Conservation (phyloP, 1,284 basidiomycete genomes). For the Moniliella sp. region DNA sequence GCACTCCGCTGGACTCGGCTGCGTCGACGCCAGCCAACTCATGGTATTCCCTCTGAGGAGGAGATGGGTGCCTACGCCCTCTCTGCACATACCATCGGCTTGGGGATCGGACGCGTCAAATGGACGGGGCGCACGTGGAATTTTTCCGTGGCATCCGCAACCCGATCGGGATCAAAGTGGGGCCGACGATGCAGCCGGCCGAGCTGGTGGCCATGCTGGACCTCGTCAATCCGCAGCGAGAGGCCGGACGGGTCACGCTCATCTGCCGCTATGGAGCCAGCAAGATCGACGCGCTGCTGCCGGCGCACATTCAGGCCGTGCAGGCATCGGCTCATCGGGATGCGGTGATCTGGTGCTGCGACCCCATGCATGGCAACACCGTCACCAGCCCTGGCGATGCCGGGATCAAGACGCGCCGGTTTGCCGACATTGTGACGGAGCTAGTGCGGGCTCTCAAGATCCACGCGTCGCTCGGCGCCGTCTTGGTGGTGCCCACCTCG, state of each 20-base stretch:
- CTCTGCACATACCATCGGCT: constrained; percentile 91
- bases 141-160: constrained; percentile 59
- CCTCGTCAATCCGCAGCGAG: constrained; percentile 57
- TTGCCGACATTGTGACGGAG: constrained; percentile 72
- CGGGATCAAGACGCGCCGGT: constrained; percentile 49
- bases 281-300: constrained; percentile 49
- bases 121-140: constrained; percentile 84
- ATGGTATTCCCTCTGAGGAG: no score
- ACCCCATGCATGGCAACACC: constrained; percentile 81
- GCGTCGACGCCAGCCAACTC: no score
- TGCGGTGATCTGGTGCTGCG: constrained; percentile 76
- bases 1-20: no score
- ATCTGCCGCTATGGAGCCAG: constrained; percentile 78
- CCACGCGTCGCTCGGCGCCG: constrained; percentile 48
- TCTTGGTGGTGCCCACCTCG: constrained; percentile 81
- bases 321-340: constrained; percentile 48
- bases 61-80: constrained; percentile 62
- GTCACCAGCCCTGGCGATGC: constrained; percentile 20
- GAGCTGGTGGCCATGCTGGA: constrained; percentile 64
- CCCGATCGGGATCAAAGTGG: constrained; percentile 88
- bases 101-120: constrained; percentile 75
- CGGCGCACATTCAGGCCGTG: constrained; percentile 64
- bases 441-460: constrained; percentile 60
- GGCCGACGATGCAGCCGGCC: constrained; percentile 57
- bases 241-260: constrained; percentile 62